phyloP scores from a whole-genome alignment of 306 rosid species.

The Fagus crenata region DNA sequence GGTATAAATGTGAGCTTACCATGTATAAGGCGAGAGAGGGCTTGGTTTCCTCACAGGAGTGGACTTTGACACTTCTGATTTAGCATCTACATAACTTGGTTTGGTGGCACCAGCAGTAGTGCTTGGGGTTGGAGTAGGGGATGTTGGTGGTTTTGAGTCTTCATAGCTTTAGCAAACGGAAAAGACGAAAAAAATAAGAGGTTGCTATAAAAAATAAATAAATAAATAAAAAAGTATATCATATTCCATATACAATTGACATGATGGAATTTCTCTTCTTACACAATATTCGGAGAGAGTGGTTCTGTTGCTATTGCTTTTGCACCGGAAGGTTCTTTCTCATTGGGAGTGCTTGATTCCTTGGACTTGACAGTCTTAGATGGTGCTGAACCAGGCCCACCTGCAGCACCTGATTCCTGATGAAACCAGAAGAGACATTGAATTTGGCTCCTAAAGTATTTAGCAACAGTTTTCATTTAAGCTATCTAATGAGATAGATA shows the following conservation, averaged over 20 bases:
- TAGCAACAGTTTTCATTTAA: constrained; percentile 2
- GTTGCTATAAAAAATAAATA: constrained; percentile 7
- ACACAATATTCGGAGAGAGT: constrained; percentile 70
- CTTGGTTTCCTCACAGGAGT: constrained; percentile 18
- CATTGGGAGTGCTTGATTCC: constrained; percentile 40
- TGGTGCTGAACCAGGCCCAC: constrained; percentile 35
- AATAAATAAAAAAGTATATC: neutral
- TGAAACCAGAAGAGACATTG: constrained; percentile 17
- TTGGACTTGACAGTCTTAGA: constrained; percentile 31
- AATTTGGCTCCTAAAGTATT: constrained; percentile 23
- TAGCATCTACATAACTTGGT: constrained; percentile 1
- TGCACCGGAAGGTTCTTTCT: constrained; percentile 38
- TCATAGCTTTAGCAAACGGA: constrained; percentile 27
- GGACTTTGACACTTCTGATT: constrained; percentile 8
- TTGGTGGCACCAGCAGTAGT: constrained; percentile 9
- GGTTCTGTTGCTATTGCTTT: constrained; percentile 40
- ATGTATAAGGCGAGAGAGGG: constrained; percentile 19
- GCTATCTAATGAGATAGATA: neutral
- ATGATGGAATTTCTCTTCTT: constrained; percentile 33
- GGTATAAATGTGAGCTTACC: constrained; percentile 3
- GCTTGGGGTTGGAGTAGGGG: constrained; percentile 27
- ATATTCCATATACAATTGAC: constrained; percentile 8
- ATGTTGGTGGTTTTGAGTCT: constrained; percentile 34
- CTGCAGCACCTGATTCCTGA: constrained; percentile 51
- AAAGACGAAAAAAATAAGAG: constrained; percentile 10